phyloP scores from a whole-genome alignment of 1,284 basidiomycete species.

The Ganoderma boninense region DNA sequence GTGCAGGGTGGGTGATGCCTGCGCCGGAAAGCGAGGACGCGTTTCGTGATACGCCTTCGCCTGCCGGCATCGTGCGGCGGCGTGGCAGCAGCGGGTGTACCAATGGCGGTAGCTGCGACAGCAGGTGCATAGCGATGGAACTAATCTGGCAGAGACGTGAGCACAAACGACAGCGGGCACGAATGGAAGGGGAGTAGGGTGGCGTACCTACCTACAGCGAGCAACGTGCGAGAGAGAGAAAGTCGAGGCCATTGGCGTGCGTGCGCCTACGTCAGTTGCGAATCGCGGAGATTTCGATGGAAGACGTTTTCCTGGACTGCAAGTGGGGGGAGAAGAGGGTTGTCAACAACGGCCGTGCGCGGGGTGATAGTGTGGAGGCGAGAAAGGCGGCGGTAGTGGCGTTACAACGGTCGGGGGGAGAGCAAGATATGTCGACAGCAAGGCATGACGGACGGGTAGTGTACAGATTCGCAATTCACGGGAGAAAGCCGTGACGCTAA shows the following conservation, averaged over 20 bases:
- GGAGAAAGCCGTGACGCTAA: neutral
- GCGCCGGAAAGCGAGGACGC: neutral
- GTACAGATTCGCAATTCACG: neutral
- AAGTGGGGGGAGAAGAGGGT: neutral
- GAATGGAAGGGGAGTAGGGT: too few relatives aligned
- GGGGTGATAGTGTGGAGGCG: neutral
- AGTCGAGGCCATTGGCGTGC: neutral
- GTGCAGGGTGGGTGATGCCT: neutral
- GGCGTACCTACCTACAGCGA: too few relatives aligned
- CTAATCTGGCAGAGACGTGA: neutral
- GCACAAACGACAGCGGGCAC: too few relatives aligned
- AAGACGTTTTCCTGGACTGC: constrained; percentile 28
- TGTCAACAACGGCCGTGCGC: constrained; percentile 14
- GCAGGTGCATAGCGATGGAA: neutral
- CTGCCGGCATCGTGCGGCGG: too few relatives aligned
- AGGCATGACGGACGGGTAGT: neutral
- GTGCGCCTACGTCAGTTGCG: constrained; percentile 21
- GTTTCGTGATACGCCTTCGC: neutral
- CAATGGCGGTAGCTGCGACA: too few relatives aligned
- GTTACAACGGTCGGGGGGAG: neutral
- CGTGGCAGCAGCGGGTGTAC: too few relatives aligned
- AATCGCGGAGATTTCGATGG: constrained; percentile 23
- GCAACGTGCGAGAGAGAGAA: neutral
- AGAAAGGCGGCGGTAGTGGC: neutral
- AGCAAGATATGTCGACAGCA: neutral